phyloP scores from a whole-genome alignment of 176 grass and related monocot species.

The Aegilops umbellulata region DNA sequence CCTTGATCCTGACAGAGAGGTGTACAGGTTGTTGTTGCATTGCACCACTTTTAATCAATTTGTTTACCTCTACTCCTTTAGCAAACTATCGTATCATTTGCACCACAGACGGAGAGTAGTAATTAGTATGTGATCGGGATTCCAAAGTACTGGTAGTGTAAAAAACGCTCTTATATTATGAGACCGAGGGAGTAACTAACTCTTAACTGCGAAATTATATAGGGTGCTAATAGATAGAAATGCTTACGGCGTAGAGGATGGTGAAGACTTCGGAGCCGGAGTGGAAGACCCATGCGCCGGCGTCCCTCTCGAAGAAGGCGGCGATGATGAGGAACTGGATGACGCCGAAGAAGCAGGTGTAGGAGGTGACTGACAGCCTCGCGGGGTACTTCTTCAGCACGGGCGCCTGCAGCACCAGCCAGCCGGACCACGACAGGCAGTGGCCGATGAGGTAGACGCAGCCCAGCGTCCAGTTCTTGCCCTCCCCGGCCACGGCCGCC shows the following conservation, averaged over 20 bases:
- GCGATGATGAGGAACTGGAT: constrained; percentile 98
- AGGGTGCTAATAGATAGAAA: neutral
- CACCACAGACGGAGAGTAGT: too few relatives aligned
- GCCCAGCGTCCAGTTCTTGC: constrained; percentile 91
- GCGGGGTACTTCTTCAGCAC: constrained; percentile 98
- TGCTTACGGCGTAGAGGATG: constrained; percentile 81
- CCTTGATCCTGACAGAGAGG: neutral
- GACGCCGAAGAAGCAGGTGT: constrained; percentile 99
- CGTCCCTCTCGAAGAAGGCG: constrained; percentile 93
- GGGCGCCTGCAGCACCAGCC: constrained; percentile 95
- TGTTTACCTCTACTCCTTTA: neutral
- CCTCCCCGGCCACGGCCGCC: constrained; percentile 19
- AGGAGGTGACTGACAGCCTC: constrained; percentile 84
- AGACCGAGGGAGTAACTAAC: too few relatives aligned
- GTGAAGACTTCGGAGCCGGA: constrained; percentile 93
- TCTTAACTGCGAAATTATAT: too few relatives aligned
- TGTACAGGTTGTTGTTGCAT: neutral
- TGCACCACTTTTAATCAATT: neutral
- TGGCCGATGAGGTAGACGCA: constrained; percentile 94
- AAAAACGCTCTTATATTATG: too few relatives aligned
- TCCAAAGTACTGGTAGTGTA: too few relatives aligned
- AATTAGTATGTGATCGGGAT: too few relatives aligned
- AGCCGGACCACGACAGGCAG: constrained; percentile 97
- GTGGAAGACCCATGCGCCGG: constrained; percentile 86
- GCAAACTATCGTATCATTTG: too few relatives aligned